A percentile compares a stretch with the other conserved stretches of the same genome.
Conservation (phyloP, 2,329 filamentous ascomycete genomes). For the Celoporthe dispersa region DNA sequence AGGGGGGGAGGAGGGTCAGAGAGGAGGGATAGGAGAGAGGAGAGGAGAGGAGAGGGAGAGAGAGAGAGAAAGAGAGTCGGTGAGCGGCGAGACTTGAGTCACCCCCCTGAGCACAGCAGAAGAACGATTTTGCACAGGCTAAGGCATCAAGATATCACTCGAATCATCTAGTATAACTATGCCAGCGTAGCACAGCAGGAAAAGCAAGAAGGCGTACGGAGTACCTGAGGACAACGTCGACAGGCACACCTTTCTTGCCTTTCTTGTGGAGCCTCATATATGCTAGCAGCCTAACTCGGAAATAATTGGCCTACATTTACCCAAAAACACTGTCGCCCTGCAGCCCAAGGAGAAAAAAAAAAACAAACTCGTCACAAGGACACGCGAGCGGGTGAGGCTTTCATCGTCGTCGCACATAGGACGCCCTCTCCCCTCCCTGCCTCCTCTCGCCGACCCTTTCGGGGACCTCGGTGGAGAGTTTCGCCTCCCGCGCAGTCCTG, state of each 20-base stretch:
- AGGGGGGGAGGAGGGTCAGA: background rate
- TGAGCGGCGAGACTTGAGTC: background rate
- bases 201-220: background rate
- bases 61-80: background rate
- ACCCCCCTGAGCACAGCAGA: background rate
- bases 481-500: too few species aligned
- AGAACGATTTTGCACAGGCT: background rate
- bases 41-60: background rate
- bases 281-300: background rate
- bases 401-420: background rate
- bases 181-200: background rate
- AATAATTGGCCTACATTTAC: background rate
- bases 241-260: background rate
- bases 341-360: too few species aligned
- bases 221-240: background rate
- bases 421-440: too few species aligned
- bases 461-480: background rate
- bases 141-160: background rate
- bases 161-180: background rate
- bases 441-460: background rate
- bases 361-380: background rate
- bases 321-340: too few species aligned
- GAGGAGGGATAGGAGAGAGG: background rate
- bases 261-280: background rate
- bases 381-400: background rate